phyloP scores from a whole-genome alignment of 768 basidiomycete species.

The Aureoboletus auriporus region DNA sequence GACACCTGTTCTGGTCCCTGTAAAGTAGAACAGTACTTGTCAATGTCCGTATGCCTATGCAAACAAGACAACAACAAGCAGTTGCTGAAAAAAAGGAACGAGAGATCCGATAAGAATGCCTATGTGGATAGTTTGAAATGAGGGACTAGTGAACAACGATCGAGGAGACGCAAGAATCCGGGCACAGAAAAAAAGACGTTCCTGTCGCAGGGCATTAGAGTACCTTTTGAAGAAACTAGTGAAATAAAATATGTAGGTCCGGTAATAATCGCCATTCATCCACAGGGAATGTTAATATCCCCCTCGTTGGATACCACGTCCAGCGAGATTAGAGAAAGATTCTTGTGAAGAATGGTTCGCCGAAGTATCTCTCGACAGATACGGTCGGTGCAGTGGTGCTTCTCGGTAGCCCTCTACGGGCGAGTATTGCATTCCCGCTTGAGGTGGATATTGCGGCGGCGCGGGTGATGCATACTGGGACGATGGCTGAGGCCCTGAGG shows the following conservation, averaged over 20 bases:
- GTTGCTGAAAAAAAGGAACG: too few species aligned
- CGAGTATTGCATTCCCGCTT: conserved; percentile 19
- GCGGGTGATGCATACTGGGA: conserved; percentile 35
- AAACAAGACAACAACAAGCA: too few species aligned
- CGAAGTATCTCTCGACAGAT: conserved; percentile 22
- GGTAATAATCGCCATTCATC: background rate
- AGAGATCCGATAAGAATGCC: background rate
- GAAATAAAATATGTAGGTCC: background rate
- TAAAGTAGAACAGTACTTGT: background rate
- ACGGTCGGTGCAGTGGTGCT: conserved; percentile 61
- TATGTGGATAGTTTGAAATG: conserved; percentile 6
- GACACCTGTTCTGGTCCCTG: too few species aligned
- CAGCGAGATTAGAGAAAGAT: conserved; percentile 25
- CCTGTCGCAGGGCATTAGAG: conserved; percentile 19
- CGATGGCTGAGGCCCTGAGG: conserved; percentile 29
- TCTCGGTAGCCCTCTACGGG: conserved; percentile 44
- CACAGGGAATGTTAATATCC: conserved; percentile 6
- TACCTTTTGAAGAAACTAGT: background rate
- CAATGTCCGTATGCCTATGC: background rate
- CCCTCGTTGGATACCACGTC: conserved; percentile 29
- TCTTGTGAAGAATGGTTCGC: conserved; percentile 12
- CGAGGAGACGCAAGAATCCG: background rate
- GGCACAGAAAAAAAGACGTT: background rate
- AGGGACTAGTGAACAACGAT: conserved; percentile 11
- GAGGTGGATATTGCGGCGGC: conserved; percentile 38